These are phyloP conservation scores for Microascus cirrosus DNA, from an alignment of 2,329 filamentous ascomycete species.

Conservation along the genomic window DNA sequence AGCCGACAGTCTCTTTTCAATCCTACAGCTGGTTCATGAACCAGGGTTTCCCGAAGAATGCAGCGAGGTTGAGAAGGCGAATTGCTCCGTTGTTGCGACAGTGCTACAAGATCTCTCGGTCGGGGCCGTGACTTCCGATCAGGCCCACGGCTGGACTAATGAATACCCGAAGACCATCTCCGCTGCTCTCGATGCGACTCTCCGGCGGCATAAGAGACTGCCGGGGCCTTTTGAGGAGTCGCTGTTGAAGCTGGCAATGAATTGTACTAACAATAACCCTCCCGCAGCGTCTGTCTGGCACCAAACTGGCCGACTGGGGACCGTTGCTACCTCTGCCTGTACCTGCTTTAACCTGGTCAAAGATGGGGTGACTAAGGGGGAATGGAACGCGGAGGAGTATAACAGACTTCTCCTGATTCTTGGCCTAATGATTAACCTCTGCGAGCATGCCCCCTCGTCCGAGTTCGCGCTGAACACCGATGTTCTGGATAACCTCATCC, in stretches of 20 bases:
- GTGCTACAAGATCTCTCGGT: slow-evolving; percentile 44
- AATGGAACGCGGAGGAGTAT: slow-evolving; percentile 39
- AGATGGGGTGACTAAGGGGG: slow-evolving; percentile 32
- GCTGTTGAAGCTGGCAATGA: slow-evolving; percentile 63
- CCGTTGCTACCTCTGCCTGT: slow-evolving; percentile 38
- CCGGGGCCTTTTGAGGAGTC: slow-evolving; percentile 31
- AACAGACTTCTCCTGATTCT: slow-evolving; percentile 68
- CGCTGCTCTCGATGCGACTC: slow-evolving; percentile 28
- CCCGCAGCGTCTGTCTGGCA: slow-evolving; percentile 60
- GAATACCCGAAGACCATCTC: slow-evolving; percentile 41
- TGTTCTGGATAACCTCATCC: slow-evolving; percentile 48
- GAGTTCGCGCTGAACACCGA: slow-evolving; percentile 22
- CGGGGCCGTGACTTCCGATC: slow-evolving; percentile 29
- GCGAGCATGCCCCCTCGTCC: slow-evolving; percentile 62
- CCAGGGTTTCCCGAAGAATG: neutral
- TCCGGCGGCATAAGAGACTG: slow-evolving; percentile 20
- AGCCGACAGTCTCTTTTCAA: slow-evolving; percentile 10
- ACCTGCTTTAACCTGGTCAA: slow-evolving; percentile 36
- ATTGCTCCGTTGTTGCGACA: slow-evolving; percentile 21
- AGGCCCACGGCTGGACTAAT: slow-evolving; percentile 32
- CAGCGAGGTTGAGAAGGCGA: slow-evolving; percentile 7
- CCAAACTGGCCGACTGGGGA: slow-evolving; percentile 39
- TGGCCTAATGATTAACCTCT: slow-evolving; percentile 77
- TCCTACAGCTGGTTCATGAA: slow-evolving; percentile 7
- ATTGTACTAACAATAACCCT: slow-evolving; percentile 73